Evolutionary conservation across 2,329 filamentous ascomycete species (phyloP), one percentile per base, ranked within the genome.

Genomic region (Fusarium sp.): DNA sequence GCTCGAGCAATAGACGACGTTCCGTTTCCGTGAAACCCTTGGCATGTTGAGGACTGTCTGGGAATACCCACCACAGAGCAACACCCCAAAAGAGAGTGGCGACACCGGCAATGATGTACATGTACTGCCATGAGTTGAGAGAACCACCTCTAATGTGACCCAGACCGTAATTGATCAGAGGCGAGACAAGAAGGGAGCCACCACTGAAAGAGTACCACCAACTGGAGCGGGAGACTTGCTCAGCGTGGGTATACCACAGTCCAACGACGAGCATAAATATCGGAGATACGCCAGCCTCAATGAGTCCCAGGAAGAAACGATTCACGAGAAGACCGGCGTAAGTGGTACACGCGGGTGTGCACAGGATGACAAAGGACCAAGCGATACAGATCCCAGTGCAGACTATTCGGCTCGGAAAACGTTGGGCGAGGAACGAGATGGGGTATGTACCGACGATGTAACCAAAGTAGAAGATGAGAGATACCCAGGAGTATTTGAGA

Each of bases 161-260:
- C 8, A 83, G 77, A 10, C 81, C 81, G 20, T 80, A 82, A 55
- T 81, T 81, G 55, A 82, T 76, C 20, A 82, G 66, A 1, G 81
- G 80, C 1, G 79, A 79, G 10, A 82, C 70, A 2, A 84, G 78
- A 6, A 79, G 79, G 1, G 80, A 82, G 4, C 82, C 79, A 1
- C 83, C 83, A 22, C 82, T 82, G 46, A 80, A 83, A 7, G 82
- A 83, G 57, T 82, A 82, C 78, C 82, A 83, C 63, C 78, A 77
- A 46, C 81, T 80, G 6, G 82, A 80, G 2, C 82, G 78, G 31
- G 80, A 75, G 2, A 81, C 81, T 58, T 84, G 82, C 42, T 84
- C 82, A 4, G 78, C 75, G 10, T 81, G 78, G 1, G 82, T 83
- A 62, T 83, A 84, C 83, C 83, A 84, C 42, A 83, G 79, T 4